phyloP scores from a whole-genome alignment of 768 basidiomycete genomes.

The Tricholoma sp. region DNA sequence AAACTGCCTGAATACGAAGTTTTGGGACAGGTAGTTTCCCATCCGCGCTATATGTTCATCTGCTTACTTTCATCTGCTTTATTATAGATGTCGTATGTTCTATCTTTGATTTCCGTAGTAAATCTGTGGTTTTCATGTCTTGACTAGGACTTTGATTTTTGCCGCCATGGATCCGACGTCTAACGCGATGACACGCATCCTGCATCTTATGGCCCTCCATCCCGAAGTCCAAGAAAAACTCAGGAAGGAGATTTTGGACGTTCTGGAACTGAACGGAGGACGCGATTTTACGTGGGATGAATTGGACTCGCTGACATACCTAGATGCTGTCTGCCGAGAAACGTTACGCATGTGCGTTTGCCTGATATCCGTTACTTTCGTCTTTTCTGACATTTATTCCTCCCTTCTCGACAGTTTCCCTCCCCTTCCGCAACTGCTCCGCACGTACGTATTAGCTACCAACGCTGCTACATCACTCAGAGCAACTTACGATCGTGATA shows the following conservation, averaged over 20 bases:
- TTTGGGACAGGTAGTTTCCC: conserved; percentile 12
- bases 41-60: too few species aligned
- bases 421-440: not conserved
- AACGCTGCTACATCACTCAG: too few species aligned
- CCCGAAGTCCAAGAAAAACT: conserved; percentile 28
- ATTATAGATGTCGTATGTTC: conserved; percentile 2
- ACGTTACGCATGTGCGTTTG: too few species aligned
- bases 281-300: conserved; percentile 30
- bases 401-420: not conserved
- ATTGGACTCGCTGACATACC: conserved; percentile 29
- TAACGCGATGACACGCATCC: conserved; percentile 26
- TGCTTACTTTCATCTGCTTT: not conserved
- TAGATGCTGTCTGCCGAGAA: conserved; percentile 35
- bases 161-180: too few species aligned
- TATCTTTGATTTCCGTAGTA: too few species aligned
- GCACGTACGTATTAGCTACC: too few species aligned
- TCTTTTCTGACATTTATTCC: not conserved
- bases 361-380: not conserved
- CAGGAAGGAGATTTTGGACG: conserved; percentile 29
- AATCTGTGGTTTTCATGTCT: too few species aligned
- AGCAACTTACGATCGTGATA: not conserved
- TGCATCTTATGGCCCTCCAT: conserved; percentile 29
- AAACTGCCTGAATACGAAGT: conserved; percentile 21
- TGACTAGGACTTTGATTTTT: too few species aligned
- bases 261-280: conserved; percentile 12